phyloP scores from a whole-genome alignment of 495 filamentous ascomycete genomes.

The Articulospora tetracladia region DNA sequence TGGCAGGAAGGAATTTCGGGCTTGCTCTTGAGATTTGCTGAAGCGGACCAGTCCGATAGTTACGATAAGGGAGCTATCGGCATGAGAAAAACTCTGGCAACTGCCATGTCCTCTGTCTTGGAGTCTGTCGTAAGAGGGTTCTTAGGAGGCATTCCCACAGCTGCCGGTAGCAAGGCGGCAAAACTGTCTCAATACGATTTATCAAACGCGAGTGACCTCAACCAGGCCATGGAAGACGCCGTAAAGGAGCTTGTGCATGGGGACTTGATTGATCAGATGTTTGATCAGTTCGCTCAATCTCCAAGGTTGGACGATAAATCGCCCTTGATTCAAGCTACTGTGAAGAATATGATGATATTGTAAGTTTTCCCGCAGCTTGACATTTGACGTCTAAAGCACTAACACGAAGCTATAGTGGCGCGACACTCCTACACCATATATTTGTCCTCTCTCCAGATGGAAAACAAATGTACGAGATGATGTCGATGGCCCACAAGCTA shows the following conservation, averaged over 20 bases:
- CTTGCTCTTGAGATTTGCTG: slow-evolving; percentile 45
- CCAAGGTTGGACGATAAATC: slow-evolving; percentile 53
- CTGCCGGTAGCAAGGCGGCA: slow-evolving; percentile 11
- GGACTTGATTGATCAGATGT: slow-evolving; percentile 51
- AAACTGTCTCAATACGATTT: slow-evolving; percentile 42
- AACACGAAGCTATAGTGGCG: slow-evolving; percentile 42
- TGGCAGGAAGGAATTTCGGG: slow-evolving; percentile 49
- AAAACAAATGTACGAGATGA: slow-evolving; percentile 53
- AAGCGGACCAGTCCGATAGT: slow-evolving; percentile 60
- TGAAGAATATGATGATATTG: slow-evolving; percentile 55
- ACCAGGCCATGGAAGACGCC: slow-evolving; percentile 51
- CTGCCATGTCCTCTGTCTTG: slow-evolving; percentile 55
- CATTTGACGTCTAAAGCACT: slow-evolving; percentile 3
- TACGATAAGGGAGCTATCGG: slow-evolving; percentile 66
- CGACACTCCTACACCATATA: slow-evolving; percentile 59
- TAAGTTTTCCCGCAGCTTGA: slow-evolving; percentile 19
- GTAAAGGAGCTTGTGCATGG: slow-evolving; percentile 56
- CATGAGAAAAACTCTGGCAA: slow-evolving; percentile 60
- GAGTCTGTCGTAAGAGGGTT: slow-evolving; percentile 55
- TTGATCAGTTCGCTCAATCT: slow-evolving; percentile 47
- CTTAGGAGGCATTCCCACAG: slow-evolving; percentile 37
- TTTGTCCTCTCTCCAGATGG: slow-evolving; percentile 61
- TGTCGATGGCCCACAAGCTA: slow-evolving; percentile 53
- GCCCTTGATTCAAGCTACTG: slow-evolving; percentile 47
- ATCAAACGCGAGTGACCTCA: slow-evolving; percentile 47